Evolutionary conservation across 225 moss, liverwort and hornwort genomes (phyloP), one percentile per base, ranked within the genome.

Genomic region (Straminergon stramineum): DNA sequence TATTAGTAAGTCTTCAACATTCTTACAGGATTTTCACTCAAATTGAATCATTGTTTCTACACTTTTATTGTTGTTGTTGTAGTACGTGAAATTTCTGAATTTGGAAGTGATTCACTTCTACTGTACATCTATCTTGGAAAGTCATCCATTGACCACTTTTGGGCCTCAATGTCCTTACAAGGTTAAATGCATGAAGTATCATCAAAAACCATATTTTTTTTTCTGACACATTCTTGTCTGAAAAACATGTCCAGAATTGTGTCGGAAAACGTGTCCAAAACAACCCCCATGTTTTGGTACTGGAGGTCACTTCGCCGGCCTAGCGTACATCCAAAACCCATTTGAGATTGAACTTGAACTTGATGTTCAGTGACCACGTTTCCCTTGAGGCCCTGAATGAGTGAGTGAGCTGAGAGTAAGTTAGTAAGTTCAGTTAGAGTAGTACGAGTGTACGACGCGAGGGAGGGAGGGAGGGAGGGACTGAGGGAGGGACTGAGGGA

Each of bases 11-110:
- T 13, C 13, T 1, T 20, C 0, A 0, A 24, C 2, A 1, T 55
- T 1, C 1, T 15, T 1, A 1, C 2, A 15, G 0, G 10, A 0
- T 37, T 16, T 16, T 16, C 1, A 11, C 7, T n/a, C 11, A 26
- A n/a, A n/a, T 17, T 4, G 16, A 79, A 57, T 17, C 2, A 6
- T 15, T 57, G 7, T n/a, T 27, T 2, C n/a, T 0, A 27, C n/a
- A 27, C 10, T 57, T n/a, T 57, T n/a, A n/a, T n/a, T n/a, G n/a
- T n/a, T n/a, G n/a, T n/a, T 10, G 2, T 56, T 26, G 6, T n/a
- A 11, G 1, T 17, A 8, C 27, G 17, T 17, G 6, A 16, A 53
- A 26, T 79, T 79, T 26, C 57, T 2, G 8, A 17, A 16, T 26
- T n/a, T 11, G 11, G 4, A 55, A 15, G 55, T 55, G 77, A 23